Conservation (phyloP, 1,284 basidiomycete species). For the Neolentinus lepideus region DNA sequence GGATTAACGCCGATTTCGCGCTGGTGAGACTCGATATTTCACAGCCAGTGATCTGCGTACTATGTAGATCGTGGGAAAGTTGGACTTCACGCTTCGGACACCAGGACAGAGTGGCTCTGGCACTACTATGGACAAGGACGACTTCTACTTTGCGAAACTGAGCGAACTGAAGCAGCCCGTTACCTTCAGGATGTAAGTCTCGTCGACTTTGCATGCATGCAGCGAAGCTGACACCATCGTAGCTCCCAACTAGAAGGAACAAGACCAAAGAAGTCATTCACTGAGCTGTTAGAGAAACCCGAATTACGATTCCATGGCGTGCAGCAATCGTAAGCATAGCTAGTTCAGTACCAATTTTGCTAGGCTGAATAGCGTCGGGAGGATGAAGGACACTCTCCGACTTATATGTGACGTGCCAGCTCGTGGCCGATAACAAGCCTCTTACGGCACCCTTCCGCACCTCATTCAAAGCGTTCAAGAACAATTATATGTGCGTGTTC, state of each 20-base stretch:
- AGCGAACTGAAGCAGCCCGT: slow-evolving; percentile 83
- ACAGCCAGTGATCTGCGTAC: too few relatives aligned
- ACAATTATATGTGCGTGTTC: slow-evolving; percentile 60
- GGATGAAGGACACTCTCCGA: slow-evolving; percentile 70
- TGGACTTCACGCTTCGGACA: too few relatives aligned
- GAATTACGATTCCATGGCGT: slow-evolving; percentile 74
- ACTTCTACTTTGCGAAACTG: slow-evolving; percentile 84
- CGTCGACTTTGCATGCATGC: not conserved
- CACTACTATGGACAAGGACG: slow-evolving; percentile 63
- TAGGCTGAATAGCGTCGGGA: not conserved
- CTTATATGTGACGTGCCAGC: slow-evolving; percentile 86
- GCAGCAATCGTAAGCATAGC: slow-evolving; percentile 59
- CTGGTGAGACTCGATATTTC: too few relatives aligned
- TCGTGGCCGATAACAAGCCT: slow-evolving; percentile 90
- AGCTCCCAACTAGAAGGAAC: slow-evolving; percentile 84
- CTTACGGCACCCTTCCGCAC: slow-evolving; percentile 88
- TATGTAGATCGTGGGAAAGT: too few relatives aligned
- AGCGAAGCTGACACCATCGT: not conserved
- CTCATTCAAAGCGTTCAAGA: slow-evolving; percentile 88
- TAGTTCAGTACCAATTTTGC: not conserved
- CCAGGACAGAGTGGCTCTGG: not conserved
- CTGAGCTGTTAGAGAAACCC: slow-evolving; percentile 71
- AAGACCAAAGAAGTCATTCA: slow-evolving; percentile 62
- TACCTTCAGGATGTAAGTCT: slow-evolving; percentile 78
- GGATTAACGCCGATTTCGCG: too few relatives aligned